Percentiles rank a stretch among this genome's conserved stretches.
Evolutionary conservation across 2,329 filamentous ascomycete genomes (phyloP).

Genomic region (Fusarium burgessii): DNA sequence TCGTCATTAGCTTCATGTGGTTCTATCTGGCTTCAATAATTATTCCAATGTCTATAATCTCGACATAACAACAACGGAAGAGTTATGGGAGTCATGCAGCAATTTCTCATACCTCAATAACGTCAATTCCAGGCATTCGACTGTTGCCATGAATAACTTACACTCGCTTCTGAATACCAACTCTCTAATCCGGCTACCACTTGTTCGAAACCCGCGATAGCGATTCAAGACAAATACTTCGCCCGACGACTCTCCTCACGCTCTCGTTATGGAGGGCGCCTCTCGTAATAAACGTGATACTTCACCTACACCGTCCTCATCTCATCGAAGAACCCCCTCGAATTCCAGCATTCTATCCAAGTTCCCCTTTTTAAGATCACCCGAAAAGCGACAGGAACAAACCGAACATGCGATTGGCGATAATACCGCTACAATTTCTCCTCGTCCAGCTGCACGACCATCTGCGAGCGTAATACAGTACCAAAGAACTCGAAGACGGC

Average conservation of each 20-base stretch:
- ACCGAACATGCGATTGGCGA: conserved; percentile 56
- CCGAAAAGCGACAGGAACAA: conserved; percentile 48
- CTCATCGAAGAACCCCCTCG: conserved; percentile 63
- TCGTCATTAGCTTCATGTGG: conserved; percentile 31
- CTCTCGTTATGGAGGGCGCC: conserved; percentile 33
- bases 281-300: conserved; percentile 15
- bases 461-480: conserved; percentile 53
- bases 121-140: conserved; percentile 8
- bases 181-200: not conserved
- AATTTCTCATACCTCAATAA: not conserved
- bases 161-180: not conserved
- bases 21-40: conserved; percentile 27
- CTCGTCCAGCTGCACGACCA: conserved; percentile 42
- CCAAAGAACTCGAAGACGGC: conserved; percentile 73
- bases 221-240: not conserved
- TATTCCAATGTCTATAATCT: conserved; percentile 1
- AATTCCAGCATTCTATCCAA: conserved; percentile 74
- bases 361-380: conserved; percentile 73
- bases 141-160: conserved; percentile 11
- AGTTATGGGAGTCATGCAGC: conserved; percentile 13
- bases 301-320: conserved; percentile 31
- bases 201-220: conserved; percentile 8
- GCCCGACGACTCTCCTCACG: not conserved
- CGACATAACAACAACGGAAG: not conserved
- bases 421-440: conserved; percentile 52